Base-by-base conservation (phyloP, 2,329 filamentous ascomycete species). In the Calonectria multiphialidica region DNA sequence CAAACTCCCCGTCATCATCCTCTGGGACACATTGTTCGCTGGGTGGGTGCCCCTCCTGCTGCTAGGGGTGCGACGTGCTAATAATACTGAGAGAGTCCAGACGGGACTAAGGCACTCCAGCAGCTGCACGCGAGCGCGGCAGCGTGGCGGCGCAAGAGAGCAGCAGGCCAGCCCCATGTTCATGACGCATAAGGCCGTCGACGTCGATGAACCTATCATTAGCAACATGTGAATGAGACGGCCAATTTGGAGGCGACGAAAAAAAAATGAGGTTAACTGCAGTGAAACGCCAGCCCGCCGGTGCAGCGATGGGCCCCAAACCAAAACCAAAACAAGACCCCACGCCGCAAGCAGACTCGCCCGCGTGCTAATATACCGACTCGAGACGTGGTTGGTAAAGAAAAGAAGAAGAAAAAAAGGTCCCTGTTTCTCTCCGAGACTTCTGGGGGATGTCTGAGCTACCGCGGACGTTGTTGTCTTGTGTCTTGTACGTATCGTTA, bases 141-240 rank as follows among this genome's bases (percentile, higher is more conserved):
- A 67, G 68, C 53, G 45, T 63, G 50, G 68, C 61, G 68, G 61
- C 61, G 68, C 50, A 61, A 67, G 66, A 62, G 44, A 64, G 57
- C 23, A 64, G 53, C 70, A 72, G 70, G 59, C 66, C 50, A 64
- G 70, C 33, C 57, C 55, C 69, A 71, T 71, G 57, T 47, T 55
- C 69, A 71, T 71, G 69, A 71, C 64, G 69, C 69, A 71, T 35
- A 65, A 59, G 50, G 37, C 72, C 71, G 47, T 76, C 72, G 73
- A 66, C 76, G 55, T 73, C 76, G 78, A 80, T 79, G 74, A 74
- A 77, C 78, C 78, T 80, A 80, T 80, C 78, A 79, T 80, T 80
- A 40, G 63, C 62, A 80, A 55, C 78, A 80, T 80, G 78, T 80
- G 78, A 78, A 74, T 72, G 63, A 80, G 72, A 72, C 18, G 77